phyloP scores from a whole-genome alignment of 2,329 filamentous ascomycete species.

The Scedosporium boydii region DNA sequence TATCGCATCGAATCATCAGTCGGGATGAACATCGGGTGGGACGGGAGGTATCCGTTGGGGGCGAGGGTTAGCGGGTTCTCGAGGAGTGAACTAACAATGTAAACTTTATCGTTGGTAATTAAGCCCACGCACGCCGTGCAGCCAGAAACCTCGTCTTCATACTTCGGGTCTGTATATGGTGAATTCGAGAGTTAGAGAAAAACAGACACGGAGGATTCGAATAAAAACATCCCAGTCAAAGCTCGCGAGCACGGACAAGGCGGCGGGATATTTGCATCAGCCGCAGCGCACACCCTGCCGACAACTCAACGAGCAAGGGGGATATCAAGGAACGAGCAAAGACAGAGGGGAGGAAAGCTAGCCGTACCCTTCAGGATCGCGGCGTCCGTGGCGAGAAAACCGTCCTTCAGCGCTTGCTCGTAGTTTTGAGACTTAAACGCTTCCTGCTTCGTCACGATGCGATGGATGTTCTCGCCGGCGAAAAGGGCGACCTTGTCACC shows the following conservation, averaged over 20 bases:
- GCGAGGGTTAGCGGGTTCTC: neutral
- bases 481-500: slow-evolving; percentile 94
- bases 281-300: neutral
- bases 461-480: slow-evolving; percentile 83
- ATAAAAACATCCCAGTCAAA: neutral
- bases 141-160: slow-evolving; percentile 95
- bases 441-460: slow-evolving; percentile 91
- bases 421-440: slow-evolving; percentile 86
- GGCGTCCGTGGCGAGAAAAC: slow-evolving; percentile 89
- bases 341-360: neutral
- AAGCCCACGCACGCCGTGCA: slow-evolving; percentile 92
- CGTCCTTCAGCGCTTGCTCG: slow-evolving; percentile 93
- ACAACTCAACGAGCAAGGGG: neutral
- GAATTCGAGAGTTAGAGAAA: neutral
- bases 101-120: slow-evolving; percentile 86
- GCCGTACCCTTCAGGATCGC: slow-evolving; percentile 84
- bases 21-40: neutral
- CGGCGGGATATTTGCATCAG: neutral
- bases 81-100: slow-evolving; percentile 60
- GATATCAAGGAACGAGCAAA: neutral
- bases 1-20: slow-evolving; percentile 25
- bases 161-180: slow-evolving; percentile 66
- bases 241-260: neutral
- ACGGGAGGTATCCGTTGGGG: neutral
- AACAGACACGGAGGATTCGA: neutral